Percentiles rank a stretch among this genome's conserved stretches.
These are phyloP conservation scores for Bacterosira constricta DNA, from an alignment of 108 stramenopile species.

Conservation along the genomic window DNA sequence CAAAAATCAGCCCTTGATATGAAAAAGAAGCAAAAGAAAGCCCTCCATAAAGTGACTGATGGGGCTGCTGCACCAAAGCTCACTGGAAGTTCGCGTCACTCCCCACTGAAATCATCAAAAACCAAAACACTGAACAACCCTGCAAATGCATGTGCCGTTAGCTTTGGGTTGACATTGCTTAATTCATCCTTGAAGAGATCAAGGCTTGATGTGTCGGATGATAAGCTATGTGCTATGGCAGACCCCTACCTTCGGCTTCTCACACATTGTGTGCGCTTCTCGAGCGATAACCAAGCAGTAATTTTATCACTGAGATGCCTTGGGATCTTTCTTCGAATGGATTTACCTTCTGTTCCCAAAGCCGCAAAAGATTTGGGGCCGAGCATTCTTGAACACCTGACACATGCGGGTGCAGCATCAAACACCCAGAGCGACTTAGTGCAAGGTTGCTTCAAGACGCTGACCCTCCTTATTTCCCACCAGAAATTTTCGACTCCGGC, in stretches of 20 bases:
- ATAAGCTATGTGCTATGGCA: constrained; percentile 57
- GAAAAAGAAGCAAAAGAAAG: constrained; percentile 52
- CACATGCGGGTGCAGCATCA: constrained; percentile 53
- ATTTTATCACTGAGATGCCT: constrained; percentile 84
- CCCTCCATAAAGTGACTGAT: constrained; percentile 64
- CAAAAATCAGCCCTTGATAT: constrained; percentile 54
- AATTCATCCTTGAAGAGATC: constrained; percentile 77
- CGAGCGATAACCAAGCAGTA: constrained; percentile 74
- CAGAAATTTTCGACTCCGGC: constrained; percentile 20
- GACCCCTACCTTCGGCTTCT: constrained; percentile 88
- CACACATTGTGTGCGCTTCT: constrained; percentile 72
- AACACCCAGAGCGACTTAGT: constrained; percentile 83
- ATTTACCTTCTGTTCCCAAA: constrained; percentile 77
- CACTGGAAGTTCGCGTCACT: constrained; percentile 75
- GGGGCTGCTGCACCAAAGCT: constrained; percentile 86
- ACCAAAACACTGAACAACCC: constrained; percentile 68
- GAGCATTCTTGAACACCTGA: constrained; percentile 73
- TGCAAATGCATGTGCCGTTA: constrained; percentile 74
- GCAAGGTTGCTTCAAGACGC: constrained; percentile 89
- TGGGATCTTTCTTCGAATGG: constrained; percentile 67
- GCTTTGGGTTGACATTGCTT: constrained; percentile 85
- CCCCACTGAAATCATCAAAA: constrained; percentile 21
- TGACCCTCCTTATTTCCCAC: constrained; percentile 74
- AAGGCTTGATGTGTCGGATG: constrained; percentile 51
- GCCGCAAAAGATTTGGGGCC: constrained; percentile 71